These are phyloP conservation scores for Phytophthora multivora DNA, from an alignment of 352 stramenopile species.

Conservation along the genomic window DNA sequence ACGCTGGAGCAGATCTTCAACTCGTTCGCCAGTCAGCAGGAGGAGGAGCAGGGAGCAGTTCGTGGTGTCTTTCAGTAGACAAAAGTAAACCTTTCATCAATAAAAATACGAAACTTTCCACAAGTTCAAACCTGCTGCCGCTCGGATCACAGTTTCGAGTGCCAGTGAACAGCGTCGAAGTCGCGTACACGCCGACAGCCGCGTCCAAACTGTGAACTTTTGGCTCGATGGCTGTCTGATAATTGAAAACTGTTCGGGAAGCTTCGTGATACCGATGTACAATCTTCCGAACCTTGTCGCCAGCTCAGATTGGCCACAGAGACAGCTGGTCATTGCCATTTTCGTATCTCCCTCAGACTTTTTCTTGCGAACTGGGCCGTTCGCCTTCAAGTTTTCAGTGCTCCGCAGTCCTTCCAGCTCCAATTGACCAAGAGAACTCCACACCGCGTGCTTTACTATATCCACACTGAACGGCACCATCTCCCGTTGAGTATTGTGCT, in stretches of 20 bases:
- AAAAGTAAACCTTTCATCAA: background rate
- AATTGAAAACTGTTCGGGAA: conserved; percentile 6
- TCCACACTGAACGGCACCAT: background rate
- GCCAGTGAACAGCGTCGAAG: conserved; percentile 2
- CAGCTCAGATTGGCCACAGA: background rate
- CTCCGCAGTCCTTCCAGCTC: conserved; percentile 2
- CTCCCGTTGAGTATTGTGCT: background rate
- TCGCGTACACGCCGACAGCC: background rate
- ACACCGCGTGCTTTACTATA: background rate
- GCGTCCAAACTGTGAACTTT: background rate
- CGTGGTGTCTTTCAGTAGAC: conserved; percentile 12
- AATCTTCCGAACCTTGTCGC: conserved; percentile 2
- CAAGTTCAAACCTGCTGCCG: background rate
- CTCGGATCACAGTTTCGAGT: background rate
- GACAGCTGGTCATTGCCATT: background rate
- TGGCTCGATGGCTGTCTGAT: background rate
- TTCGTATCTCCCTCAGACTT: background rate
- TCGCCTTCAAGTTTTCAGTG: background rate
- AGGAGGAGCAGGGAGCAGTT: conserved; percentile 33
- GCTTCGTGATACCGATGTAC: conserved; percentile 5
- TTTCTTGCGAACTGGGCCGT: background rate
- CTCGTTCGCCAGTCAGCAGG: conserved; percentile 74
- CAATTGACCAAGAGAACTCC: background rate
- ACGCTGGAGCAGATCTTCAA: conserved; percentile 90
- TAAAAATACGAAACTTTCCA: background rate